A percentile compares a stretch with the other conserved stretches of the same genome.
phyloP scores from a whole-genome alignment of 2,329 filamentous ascomycete genomes.

The Catunica adiposa region DNA sequence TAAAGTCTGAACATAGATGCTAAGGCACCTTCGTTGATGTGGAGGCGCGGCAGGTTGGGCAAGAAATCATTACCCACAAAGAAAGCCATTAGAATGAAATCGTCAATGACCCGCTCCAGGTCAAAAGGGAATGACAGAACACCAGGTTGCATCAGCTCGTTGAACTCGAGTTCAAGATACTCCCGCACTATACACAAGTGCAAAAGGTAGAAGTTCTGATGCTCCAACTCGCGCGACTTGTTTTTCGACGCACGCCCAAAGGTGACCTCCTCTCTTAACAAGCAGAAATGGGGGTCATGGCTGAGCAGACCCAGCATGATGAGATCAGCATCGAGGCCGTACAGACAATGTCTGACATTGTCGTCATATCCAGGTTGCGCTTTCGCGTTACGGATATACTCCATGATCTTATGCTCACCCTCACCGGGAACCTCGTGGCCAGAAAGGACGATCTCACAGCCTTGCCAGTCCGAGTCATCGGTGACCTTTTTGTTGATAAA shows the following conservation, averaged over 20 bases:
- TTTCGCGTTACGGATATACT: conserved; percentile 96
- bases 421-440: conserved; percentile 96
- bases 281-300: conserved; percentile 94
- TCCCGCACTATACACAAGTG: conserved; percentile 96
- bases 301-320: conserved; percentile 97
- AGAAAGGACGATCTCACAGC: conserved; percentile 86
- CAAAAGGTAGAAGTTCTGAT: conserved; percentile 96
- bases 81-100: conserved; percentile 99
- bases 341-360: conserved; percentile 90
- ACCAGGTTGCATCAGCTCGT: conserved; percentile 65
- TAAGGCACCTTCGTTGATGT: conserved; percentile 96
- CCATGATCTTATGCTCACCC: conserved; percentile 99
- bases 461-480: conserved; percentile 94
- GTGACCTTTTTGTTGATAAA: conserved; percentile 98
- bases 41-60: conserved; percentile 84
- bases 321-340: conserved; percentile 89
- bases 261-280: conserved; percentile 92
- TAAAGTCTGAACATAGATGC: conserved; percentile 96
- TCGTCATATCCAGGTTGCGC: conserved; percentile 83
- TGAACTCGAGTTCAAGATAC: conserved; percentile 92
- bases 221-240: conserved; percentile 91
- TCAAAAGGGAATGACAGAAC: conserved; percentile 66
- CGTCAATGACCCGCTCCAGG: conserved; percentile 91
- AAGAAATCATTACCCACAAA: conserved; percentile 99
- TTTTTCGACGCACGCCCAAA: conserved; percentile 77